Base-by-base conservation (phyloP, 305 asterid genomes). In the Coffea humblotiana region DNA sequence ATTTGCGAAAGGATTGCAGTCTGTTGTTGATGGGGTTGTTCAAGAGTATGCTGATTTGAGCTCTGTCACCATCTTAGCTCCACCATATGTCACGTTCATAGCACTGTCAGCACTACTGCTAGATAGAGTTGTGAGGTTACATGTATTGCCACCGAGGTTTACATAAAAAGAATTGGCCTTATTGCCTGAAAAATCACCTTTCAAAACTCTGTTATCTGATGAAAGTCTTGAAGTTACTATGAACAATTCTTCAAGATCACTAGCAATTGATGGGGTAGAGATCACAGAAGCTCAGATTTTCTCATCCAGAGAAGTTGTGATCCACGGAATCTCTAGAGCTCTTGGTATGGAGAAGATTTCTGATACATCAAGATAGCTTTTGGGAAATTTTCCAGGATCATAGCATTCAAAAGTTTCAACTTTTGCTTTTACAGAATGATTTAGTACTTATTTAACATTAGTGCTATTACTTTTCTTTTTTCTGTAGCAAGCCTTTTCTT, bases 1-100 rank as follows among this genome's bases (percentile, higher is more conserved):
- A 1, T 92, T 94, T 40, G 93, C 97, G 0, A 83, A 89, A 75
- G 98, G 90, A 60, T 77, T 94, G 84, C 88, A 90, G 35, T 83
- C 92, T 27, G 88, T 87, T 84, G 80, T 91, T 77, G 93, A 89
- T 64, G 89, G 85, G 77, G 78, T 94, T 75, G 51, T 89, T 67
- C 79, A 68, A 58, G 91, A 90, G 73, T 83, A 77, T 71, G n/a
- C 75, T 8, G 83, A 91, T 79, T 74, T 91, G 79, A 82, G 78
- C 8, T 78, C 87, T 11, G 89, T 81, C 37, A 90, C 98, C 47
- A 71, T 94, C 74, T 91, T 94, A 56, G 93, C 90, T n/a, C 96
- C 97, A 4, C 90, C 90, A 0, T 81, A 88, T 85, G 84, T 92
- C 4, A 89, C 82, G 29, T 90, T 87, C 37, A 69, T 88, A 65